These are phyloP conservation scores for Stenocarpella maydis DNA, from an alignment of 2,329 filamentous ascomycete genomes.

Conservation along the genomic window DNA sequence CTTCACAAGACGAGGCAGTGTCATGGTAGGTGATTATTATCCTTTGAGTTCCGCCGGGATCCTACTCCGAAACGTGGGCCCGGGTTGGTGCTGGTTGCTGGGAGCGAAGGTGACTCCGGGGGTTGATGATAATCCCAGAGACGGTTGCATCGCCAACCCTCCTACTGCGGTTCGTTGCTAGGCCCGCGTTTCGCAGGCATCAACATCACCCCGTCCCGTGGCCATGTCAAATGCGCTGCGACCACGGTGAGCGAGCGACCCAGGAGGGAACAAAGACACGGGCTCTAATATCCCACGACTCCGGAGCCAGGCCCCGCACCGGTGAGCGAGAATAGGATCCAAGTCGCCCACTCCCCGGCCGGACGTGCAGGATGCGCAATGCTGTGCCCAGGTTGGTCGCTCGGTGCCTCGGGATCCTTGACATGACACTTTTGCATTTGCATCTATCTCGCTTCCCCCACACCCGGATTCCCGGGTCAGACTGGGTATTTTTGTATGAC, in stretches of 20 bases:
- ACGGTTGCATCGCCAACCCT: slow-evolving; percentile 12
- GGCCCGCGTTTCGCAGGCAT: neutral
- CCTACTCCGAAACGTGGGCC: slow-evolving; percentile 15
- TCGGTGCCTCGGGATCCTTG: neutral
- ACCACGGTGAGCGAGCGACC: neutral
- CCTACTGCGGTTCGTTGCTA: neutral
- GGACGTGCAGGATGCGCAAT: slow-evolving; percentile 19
- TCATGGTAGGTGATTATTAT: too few relatives aligned
- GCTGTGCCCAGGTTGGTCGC: slow-evolving; percentile 5
- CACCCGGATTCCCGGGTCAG: slow-evolving; percentile 19
- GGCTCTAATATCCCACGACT: slow-evolving; percentile 9
- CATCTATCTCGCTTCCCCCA: neutral
- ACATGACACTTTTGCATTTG: too few relatives aligned
- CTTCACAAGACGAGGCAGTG: neutral
- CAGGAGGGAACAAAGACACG: neutral
- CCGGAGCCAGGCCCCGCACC: slow-evolving; percentile 18
- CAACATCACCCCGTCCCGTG: neutral
- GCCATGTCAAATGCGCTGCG: neutral
- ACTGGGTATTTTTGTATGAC: neutral
- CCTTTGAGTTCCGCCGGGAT: neutral
- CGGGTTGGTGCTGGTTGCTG: neutral
- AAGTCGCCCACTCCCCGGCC: slow-evolving; percentile 10
- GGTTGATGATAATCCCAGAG: neutral
- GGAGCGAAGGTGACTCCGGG: neutral
- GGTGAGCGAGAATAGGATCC: slow-evolving; percentile 17